Percentiles rank a stretch among this genome's conserved stretches.
Conservation (phyloP, 306 rosid species). For the Ochetophila trinervis region DNA sequence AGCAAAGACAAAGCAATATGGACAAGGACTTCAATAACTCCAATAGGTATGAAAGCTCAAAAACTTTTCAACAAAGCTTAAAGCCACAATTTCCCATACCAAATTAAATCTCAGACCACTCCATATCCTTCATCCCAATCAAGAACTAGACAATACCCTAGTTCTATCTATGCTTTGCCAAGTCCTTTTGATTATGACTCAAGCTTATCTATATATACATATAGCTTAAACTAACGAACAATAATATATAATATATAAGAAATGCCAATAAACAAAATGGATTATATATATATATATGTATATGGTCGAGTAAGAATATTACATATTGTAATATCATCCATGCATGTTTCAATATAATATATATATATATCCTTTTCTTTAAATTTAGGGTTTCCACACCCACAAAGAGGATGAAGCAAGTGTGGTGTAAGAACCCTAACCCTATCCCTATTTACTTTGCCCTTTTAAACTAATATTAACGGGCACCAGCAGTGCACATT, state of each 20-base stretch:
- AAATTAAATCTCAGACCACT: slow-evolving; percentile 27
- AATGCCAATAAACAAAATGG: slow-evolving; percentile 34
- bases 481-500: not conserved
- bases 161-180: not conserved
- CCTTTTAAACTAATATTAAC: not conserved
- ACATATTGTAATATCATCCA: slow-evolving; percentile 35
- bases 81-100: slow-evolving; percentile 12
- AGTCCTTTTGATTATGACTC: slow-evolving; percentile 32
- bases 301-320: slow-evolving; percentile 29
- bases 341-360: slow-evolving; percentile 33
- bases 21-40: slow-evolving; percentile 27
- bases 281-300: not conserved
- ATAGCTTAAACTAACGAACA: not conserved
- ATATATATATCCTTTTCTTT: not conserved
- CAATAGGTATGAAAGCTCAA: slow-evolving; percentile 30
- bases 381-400: slow-evolving; percentile 25
- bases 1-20: slow-evolving; percentile 24
- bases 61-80: slow-evolving; percentile 22
- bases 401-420: slow-evolving; percentile 24
- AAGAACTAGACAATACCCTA: not conserved
- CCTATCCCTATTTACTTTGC: slow-evolving; percentile 15
- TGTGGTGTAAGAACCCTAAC: slow-evolving; percentile 36
- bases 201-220: slow-evolving; percentile 30
- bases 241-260: slow-evolving; percentile 19
- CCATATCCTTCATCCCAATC: slow-evolving; percentile 19